Base-by-base conservation (phyloP, 177 flowering plant genomes). In the Vitis hybrid region DNA sequence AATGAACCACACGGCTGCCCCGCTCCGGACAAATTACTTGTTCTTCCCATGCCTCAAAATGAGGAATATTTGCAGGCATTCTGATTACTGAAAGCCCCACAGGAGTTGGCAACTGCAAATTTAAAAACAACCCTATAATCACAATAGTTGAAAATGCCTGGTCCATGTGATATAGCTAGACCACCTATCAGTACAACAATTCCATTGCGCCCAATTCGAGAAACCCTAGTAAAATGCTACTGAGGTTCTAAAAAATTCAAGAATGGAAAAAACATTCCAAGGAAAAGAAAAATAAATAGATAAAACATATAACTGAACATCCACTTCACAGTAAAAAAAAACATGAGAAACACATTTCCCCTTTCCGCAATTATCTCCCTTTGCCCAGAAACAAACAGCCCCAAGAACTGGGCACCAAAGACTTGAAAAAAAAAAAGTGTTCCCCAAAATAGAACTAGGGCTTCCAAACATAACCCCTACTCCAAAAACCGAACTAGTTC, bases 31-130 rank as follows among this genome's bases (percentile, higher is more conserved):
- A 77, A 22, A 85, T 59, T 64, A 73, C 45, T 1, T 59, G 70
- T 72, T 85, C 87, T 51, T 79, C 74, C 86, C 87, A 85, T 9
- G 69, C 50, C 74, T 74, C 76, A 53, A 80, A 80, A 57, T 22
- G 10, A 51, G 10, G 61, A 4, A 18, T 16, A 66, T 58, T 22
- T 15, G 6, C 68, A 70, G 75, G 18, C 82, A 76, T 79, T 31
- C 60, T 55, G 62, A 55, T 22, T 3, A 8, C 55, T 26, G 33
- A 10, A 48, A 31, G 1, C 6, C 53, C 59, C 15, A 7, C 33
- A 49, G 48, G 55, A 20, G 10, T 26, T 59, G 45, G 48, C 39
- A 51, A 15, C n/a, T 33, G 16, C 49, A 69, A 29, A 31, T 16
- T 64, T 31, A 14, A 57, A 69, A 57, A 56, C 20, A 45, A 51